Evolutionary conservation across 2,329 filamentous ascomycete species (phyloP).

Genomic region (Scedosporium aurantiacum): DNA sequence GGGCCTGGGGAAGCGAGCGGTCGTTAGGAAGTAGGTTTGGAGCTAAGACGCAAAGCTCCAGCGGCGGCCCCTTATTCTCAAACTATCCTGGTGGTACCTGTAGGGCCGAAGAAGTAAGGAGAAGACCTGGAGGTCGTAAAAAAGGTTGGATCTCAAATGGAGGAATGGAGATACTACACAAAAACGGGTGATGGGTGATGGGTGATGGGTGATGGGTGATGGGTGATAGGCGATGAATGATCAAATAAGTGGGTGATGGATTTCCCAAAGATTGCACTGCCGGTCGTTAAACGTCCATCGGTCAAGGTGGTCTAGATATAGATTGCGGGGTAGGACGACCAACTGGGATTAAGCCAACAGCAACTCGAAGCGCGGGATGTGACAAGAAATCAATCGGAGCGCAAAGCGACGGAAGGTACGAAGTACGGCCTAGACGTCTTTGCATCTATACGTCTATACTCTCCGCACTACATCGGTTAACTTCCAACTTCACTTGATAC

Average conservation of each 20-base stretch:
- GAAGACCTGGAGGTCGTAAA: neutral
- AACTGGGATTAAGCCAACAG: neutral
- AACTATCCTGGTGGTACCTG: neutral
- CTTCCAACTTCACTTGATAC: neutral
- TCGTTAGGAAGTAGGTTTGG: neutral
- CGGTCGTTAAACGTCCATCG: neutral
- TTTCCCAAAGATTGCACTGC: too few relatives aligned
- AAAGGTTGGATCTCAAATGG: neutral
- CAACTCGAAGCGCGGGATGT: neutral
- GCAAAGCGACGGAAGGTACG: too few relatives aligned
- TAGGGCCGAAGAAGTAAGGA: neutral
- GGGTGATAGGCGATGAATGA: neutral
- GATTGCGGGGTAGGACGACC: neutral
- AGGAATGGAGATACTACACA: neutral
- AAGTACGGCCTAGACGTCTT: too few relatives aligned
- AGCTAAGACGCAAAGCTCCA: neutral
- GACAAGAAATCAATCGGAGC: neutral
- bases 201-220: neutral
- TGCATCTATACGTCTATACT: too few relatives aligned
- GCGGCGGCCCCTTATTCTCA: neutral
- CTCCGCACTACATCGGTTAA: neutral
- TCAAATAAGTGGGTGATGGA: too few relatives aligned
- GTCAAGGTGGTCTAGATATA: neutral
- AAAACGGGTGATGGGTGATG: neutral
- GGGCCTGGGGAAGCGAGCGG: neutral